These are phyloP conservation scores for Neoascochyta sp. DNA, from an alignment of 2,329 filamentous ascomycete genomes.

Conservation along the genomic window DNA sequence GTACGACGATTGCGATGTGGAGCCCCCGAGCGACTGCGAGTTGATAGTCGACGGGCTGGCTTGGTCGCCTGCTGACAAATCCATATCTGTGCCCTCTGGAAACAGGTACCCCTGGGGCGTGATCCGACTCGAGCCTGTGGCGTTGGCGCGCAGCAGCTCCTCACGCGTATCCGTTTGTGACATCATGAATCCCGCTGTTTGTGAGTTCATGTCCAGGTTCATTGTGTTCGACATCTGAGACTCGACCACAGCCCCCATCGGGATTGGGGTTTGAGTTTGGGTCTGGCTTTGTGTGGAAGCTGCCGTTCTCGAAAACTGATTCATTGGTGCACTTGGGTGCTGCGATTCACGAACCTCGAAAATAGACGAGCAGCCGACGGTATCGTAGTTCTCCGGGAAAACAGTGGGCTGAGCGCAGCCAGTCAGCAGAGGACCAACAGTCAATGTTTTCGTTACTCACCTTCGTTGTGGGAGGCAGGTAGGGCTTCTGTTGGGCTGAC, in stretches of 20 bases:
- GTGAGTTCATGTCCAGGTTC: constrained; percentile 22
- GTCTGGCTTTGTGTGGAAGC: constrained; percentile 3
- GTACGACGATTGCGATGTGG: constrained; percentile 37
- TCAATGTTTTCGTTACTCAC: constrained; percentile 9
- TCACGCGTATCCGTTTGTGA: constrained; percentile 4
- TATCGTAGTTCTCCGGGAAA: constrained; percentile 24
- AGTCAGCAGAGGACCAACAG: constrained; percentile 7
- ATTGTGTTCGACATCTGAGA: constrained; percentile 14
- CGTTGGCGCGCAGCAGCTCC: constrained; percentile 2
- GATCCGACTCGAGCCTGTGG: constrained; percentile 4
- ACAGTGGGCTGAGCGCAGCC: constrained; percentile 12
- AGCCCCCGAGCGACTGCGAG: constrained; percentile 29
- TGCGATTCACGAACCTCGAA: constrained; percentile 36
- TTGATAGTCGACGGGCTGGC: constrained; percentile 34
- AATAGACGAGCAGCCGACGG: constrained; percentile 30
- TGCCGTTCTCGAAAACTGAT: constrained; percentile 16
- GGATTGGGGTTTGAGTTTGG: constrained; percentile 12
- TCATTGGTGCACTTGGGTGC: constrained; percentile 19
- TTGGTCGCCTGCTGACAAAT: constrained; percentile 32
- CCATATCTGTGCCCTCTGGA: constrained; percentile 30
- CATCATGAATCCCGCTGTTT: constrained; percentile 12
- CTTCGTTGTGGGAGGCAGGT: constrained; percentile 12
- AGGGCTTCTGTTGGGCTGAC: constrained; percentile 48
- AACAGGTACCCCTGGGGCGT: constrained; percentile 1
- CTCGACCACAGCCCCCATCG: constrained; percentile 27